Evolutionary conservation across 2,329 filamentous ascomycete species (phyloP), one percentile per base, ranked within the genome.

Genomic region (Pseudogymnoascus destructans): DNA sequence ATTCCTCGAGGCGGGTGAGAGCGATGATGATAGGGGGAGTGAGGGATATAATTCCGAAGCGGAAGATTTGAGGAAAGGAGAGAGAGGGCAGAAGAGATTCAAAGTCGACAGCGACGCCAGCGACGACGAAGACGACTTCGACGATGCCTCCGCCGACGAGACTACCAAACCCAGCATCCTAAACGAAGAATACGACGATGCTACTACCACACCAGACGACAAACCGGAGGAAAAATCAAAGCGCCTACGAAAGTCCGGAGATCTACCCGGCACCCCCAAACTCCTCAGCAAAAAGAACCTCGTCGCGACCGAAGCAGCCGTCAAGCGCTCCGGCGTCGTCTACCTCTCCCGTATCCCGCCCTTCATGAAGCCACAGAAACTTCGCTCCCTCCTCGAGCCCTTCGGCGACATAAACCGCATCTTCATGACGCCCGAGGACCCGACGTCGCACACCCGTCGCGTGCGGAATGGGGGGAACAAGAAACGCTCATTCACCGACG

Each of bases 341-440:
- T 95, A 93, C 73, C 77, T 95, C 61, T 92, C 87, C 3, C 83
- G 89, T 60, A 81, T 93, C 62, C 89, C 89, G 3, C 89, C 89
- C 0, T 95, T 91, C 71, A 93, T 95, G 87, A 91, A 90, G 66
- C 87, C 88, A 5, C 75, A 77, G 57, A 91, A 91, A 67, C 76
- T 93, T 38, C 83, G 86, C 63, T 83, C 84, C 15, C 81, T 90
- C 11, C 80, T 93, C 58, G 78, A 84, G 61, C 85, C 84, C 8
- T 89, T 89, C 71, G 89, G 89, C 61, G 76, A 77, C 36, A 81
- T 92, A 67, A 87, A 87, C 66, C 84, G 87, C 65, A 84, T 90
- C 59, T 92, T 91, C 73, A 78, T 92, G 15, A 82, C 86, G 0
- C 87, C 87, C 10, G 87, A 93, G 71, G 84, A 89, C 67, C 79